phyloP scores from a whole-genome alignment of 106 monocot genomes.

The Dioscorea zingiberensis region DNA sequence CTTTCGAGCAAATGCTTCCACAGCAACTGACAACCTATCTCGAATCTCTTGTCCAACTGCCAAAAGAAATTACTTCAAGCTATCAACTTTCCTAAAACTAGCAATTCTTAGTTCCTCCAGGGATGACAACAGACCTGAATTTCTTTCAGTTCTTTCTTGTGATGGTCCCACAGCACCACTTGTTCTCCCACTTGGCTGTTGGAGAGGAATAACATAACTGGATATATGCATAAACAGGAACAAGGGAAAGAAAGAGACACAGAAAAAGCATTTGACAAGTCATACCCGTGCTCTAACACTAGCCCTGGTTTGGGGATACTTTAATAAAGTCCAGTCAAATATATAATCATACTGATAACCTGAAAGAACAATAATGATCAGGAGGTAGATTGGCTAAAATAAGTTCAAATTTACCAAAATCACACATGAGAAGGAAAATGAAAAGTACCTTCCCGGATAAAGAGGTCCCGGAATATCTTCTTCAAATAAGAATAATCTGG shows the following conservation, averaged over 20 bases:
- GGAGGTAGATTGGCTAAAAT: too few relatives aligned
- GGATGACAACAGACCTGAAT: neutral
- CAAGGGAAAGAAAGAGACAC: neutral
- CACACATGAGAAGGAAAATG: too few relatives aligned
- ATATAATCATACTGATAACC: slow-evolving; percentile 3
- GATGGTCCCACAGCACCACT: neutral
- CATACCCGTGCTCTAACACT: neutral
- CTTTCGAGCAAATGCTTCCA: slow-evolving; percentile 61
- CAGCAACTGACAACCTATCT: neutral
- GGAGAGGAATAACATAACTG: neutral
- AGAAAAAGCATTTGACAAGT: neutral
- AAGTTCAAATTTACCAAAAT: too few relatives aligned
- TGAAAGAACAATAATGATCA: neutral
- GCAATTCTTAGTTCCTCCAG: neutral
- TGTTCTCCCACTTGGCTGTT: neutral
- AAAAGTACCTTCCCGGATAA: slow-evolving; percentile 52
- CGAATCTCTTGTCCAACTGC: neutral
- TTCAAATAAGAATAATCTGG: slow-evolving; percentile 66
- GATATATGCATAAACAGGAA: neutral
- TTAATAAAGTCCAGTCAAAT: neutral
- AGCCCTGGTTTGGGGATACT: neutral
- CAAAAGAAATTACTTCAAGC: neutral
- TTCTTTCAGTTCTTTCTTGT: neutral
- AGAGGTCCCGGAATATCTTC: slow-evolving; percentile 26
- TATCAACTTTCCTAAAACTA: neutral